Percentiles rank a stretch among this genome's conserved stretches.
Evolutionary conservation across 2,329 filamentous ascomycete genomes (phyloP).

Genomic region (Diaporthe australafricana): DNA sequence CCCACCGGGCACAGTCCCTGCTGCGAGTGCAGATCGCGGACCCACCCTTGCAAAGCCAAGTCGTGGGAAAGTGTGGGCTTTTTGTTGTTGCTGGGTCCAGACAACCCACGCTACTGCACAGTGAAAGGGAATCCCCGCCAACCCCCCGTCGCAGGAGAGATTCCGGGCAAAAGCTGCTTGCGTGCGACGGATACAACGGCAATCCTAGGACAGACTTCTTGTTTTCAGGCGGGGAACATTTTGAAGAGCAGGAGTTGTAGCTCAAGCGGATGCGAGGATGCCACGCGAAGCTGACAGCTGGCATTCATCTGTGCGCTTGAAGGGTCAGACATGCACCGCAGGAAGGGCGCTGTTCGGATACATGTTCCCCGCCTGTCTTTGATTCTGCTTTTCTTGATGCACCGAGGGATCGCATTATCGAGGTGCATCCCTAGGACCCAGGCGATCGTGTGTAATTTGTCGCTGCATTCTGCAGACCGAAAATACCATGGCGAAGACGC

Average conservation of each 20-base stretch:
- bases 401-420: background rate
- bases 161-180: background rate
- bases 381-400: background rate
- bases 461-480: background rate
- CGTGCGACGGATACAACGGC: background rate
- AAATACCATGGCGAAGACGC: background rate
- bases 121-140: background rate
- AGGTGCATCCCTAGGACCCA: background rate
- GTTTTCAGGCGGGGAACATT: background rate
- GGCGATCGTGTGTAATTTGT: too few relatives aligned
- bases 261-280: conserved; percentile 8
- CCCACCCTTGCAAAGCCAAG: background rate
- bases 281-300: conserved; percentile 13
- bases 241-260: background rate
- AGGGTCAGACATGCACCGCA: conserved; percentile 9
- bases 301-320: conserved; percentile 3
- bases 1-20: conserved; percentile 18
- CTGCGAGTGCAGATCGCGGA: conserved; percentile 1
- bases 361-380: background rate
- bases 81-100: background rate
- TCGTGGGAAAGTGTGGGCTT: background rate
- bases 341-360: background rate
- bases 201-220: background rate
- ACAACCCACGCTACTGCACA: background rate
- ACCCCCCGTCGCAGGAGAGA: background rate